Base-by-base conservation (phyloP, 371 early-diverging fungal species). In the Circinella umbellata region DNA sequence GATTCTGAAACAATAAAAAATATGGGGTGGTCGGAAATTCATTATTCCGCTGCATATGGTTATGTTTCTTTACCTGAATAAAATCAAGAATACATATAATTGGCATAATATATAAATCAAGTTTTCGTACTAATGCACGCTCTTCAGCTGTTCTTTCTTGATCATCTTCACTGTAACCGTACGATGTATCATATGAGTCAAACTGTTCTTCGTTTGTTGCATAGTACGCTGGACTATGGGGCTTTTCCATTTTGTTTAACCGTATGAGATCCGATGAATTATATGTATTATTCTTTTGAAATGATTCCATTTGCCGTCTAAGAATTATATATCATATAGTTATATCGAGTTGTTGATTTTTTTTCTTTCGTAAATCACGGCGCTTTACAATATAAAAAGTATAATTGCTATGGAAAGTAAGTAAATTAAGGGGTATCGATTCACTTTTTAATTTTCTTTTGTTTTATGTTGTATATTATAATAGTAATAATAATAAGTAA, bases 51-150 rank as follows among this genome's bases (percentile, higher is more conserved):
- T 18, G 63, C 27, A 61, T 37, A 37, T 46, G 15, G 1, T 64
- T 0, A 14, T 27, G 34, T 17, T 51, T 54, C 7, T 64, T 39
- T 76, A 79, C 81, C 79, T 81, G 81, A 36, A 82, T 61, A 57
- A 82, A 82, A 51, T 75, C 75, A 36, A 80, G 70, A 20, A 67
- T 39, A 67, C 82, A 82, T 27, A 82, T 66, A n/a, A 80, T 64
- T 35, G 82, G 82, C 71, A 82, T 66, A 17, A 82, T 73, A 18
- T 71, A 66, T 20, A 70, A 66, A 61, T 82, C 82, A 7, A 80
- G 69, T 57, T 78, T 80, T 53, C 82, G 71, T 20, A 78, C 74
- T 34, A 81, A 71, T 9, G 73, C 63, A 35, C 69, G 75, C 37
- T 81, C 79, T 53, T 76, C 77, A 18, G 55, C 66, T 11, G 66